These are phyloP conservation scores for Ceratobasidium sp. DNA, from an alignment of 1,284 basidiomycete species.

Conservation along the genomic window DNA sequence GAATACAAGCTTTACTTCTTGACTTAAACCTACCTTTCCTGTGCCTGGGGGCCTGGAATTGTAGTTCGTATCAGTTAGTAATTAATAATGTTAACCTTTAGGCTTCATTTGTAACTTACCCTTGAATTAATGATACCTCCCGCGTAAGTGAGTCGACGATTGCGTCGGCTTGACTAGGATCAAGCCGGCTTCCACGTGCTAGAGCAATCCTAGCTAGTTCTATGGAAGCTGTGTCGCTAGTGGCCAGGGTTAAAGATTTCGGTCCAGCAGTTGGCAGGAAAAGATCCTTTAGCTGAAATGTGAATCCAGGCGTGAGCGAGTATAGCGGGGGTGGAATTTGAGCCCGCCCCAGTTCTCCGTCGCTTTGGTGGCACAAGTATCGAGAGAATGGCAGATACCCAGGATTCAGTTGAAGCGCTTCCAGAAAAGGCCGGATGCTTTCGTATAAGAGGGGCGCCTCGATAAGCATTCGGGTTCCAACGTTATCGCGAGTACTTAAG, in stretches of 20 bases:
- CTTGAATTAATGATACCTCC: conserved; percentile 77
- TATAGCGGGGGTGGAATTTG: conserved; percentile 66
- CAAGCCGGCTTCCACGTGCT: conserved; percentile 65
- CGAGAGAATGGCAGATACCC: conserved; percentile 66
- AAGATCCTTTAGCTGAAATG: conserved; percentile 64
- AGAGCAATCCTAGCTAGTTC: conserved; percentile 62
- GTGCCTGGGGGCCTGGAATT: conserved; percentile 71
- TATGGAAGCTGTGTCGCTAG: conserved; percentile 60
- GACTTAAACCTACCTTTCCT: conserved; percentile 73
- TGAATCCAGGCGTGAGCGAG: conserved; percentile 64
- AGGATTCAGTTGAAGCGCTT: conserved; percentile 66
- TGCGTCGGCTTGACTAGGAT: conserved; percentile 76
- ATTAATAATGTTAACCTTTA: too few species aligned
- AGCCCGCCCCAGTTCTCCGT: conserved; percentile 54
- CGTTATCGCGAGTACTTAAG: conserved; percentile 46
- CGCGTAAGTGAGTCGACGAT: conserved; percentile 70
- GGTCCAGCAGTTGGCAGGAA: conserved; percentile 52
- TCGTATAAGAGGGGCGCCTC: conserved; percentile 74
- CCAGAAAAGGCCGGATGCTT: conserved; percentile 71
- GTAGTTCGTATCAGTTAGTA: neutral
- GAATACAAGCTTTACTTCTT: too few species aligned
- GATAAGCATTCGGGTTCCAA: conserved; percentile 60
- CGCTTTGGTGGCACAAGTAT: conserved; percentile 64
- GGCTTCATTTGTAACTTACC: conserved; percentile 62
- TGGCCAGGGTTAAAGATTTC: conserved; percentile 56